These are phyloP conservation scores for Rhodotorula sphaerocarpa DNA, from an alignment of 768 basidiomycete genomes.

Conservation along the genomic window DNA sequence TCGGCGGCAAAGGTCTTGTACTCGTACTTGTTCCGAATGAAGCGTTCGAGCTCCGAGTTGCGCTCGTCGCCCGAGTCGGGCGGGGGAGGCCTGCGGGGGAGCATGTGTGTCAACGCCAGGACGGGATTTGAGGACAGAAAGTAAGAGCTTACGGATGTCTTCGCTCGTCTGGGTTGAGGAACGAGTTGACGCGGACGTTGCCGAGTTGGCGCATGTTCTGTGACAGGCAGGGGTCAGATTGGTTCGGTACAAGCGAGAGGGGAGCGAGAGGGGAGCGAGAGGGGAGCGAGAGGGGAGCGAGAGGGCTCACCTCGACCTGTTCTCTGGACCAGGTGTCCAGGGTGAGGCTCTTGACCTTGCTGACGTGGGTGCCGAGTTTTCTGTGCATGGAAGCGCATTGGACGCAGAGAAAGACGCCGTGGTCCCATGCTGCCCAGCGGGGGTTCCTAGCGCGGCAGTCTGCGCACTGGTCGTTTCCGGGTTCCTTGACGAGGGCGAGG, in stretches of 20 bases:
- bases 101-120: too few species aligned
- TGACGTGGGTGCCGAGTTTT: constrained; percentile 86
- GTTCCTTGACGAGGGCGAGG: constrained; percentile 59
- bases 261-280: background rate
- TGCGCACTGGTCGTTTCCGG: constrained; percentile 84
- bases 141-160: constrained; percentile 51
- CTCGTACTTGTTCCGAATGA: constrained; percentile 68
- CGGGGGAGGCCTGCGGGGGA: constrained; percentile 44
- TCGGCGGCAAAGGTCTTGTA: constrained; percentile 57
- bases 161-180: constrained; percentile 74
- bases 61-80: constrained; percentile 71
- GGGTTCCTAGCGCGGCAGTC: constrained; percentile 73
- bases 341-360: constrained; percentile 91
- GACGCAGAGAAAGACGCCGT: constrained; percentile 82
- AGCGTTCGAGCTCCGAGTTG: constrained; percentile 83
- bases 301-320: constrained; percentile 63
- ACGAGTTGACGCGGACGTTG: constrained; percentile 68
- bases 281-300: background rate
- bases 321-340: constrained; percentile 82
- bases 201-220: constrained; percentile 74
- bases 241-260: background rate
- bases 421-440: constrained; percentile 80
- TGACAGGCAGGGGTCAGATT: too few species aligned
- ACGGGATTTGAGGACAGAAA: too few species aligned
- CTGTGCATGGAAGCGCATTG: constrained; percentile 86